Percentiles rank a stretch among this genome's conserved stretches.
These are phyloP conservation scores for Zymoseptoria pseudotritici DNA, from an alignment of 2,329 filamentous ascomycete genomes.

Conservation along the genomic window DNA sequence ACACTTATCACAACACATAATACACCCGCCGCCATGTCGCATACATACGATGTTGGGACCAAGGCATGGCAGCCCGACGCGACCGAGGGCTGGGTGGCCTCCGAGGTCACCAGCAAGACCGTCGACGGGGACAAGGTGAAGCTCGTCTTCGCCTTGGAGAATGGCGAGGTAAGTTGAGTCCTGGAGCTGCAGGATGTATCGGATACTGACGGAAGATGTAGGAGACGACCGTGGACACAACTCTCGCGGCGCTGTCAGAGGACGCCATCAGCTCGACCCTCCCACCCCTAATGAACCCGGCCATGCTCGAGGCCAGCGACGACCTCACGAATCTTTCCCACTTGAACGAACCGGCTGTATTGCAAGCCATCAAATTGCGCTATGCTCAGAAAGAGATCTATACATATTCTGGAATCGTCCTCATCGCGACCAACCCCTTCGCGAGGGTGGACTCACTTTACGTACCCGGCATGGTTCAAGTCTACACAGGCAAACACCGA, in stretches of 20 bases:
- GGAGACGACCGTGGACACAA: constrained; percentile 74
- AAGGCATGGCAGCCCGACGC: constrained; percentile 96
- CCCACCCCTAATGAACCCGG: constrained; percentile 93
- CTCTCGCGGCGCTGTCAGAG: constrained; percentile 65
- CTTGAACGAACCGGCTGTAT: constrained; percentile 93
- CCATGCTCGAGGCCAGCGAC: constrained; percentile 97
- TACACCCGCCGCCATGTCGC: constrained; percentile 59
- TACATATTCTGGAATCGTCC: constrained; percentile 96
- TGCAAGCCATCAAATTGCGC: constrained; percentile 94
- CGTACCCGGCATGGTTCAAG: constrained; percentile 98
- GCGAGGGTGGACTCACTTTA: constrained; percentile 96
- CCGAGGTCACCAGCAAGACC: constrained; percentile 81
- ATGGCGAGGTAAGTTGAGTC: constrained; percentile 65
- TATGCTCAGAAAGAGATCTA: constrained; percentile 99
- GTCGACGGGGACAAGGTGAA: constrained; percentile 78
- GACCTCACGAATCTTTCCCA: constrained; percentile 96
- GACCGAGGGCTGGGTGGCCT: constrained; percentile 94
- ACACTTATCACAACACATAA: neutral
- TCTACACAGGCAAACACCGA: constrained; percentile 94
- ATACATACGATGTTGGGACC: constrained; percentile 92
- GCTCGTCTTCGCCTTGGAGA: constrained; percentile 81
- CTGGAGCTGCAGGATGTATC: neutral
- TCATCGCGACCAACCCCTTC: constrained; percentile 98
- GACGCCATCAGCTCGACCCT: constrained; percentile 69
- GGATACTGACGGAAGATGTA: constrained; percentile 34